These are phyloP conservation scores for Candida andamanensis DNA, from an alignment of 805 yeast species.

Conservation along the genomic window DNA sequence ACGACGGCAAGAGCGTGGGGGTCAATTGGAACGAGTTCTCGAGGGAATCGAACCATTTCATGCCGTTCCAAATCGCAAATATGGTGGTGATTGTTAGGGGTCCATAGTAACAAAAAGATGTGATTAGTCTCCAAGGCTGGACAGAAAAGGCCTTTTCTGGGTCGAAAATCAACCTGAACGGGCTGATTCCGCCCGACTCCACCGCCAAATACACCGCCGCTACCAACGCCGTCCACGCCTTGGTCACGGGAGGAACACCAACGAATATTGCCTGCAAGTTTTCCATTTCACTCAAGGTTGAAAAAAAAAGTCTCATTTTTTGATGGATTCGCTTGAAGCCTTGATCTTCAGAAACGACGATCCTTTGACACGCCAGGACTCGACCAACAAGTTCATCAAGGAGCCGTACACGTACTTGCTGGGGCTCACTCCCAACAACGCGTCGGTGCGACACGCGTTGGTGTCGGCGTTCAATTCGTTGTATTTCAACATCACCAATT, in stretches of 20 bases:
- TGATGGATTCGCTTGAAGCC: slow-evolving; percentile 1
- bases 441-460: slow-evolving; percentile 24
- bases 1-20: slow-evolving; percentile 19
- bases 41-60: slow-evolving; percentile 17
- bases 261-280: slow-evolving; percentile 8
- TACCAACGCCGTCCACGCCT: slow-evolving; percentile 25
- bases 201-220: slow-evolving; percentile 14
- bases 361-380: slow-evolving; percentile 9
- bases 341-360: slow-evolving; percentile 8
- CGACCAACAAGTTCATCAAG: slow-evolving; percentile 9
- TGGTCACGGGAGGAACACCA: slow-evolving; percentile 18
- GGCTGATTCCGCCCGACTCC: slow-evolving; percentile 16
- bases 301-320: not conserved
- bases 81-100: slow-evolving; percentile 9
- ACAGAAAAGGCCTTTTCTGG: slow-evolving; percentile 22
- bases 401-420: slow-evolving; percentile 29
- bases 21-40: slow-evolving; percentile 20
- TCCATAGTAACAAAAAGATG: slow-evolving; percentile 31
- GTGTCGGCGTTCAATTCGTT: slow-evolving; percentile 29
- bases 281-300: slow-evolving; percentile 7
- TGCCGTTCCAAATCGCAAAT: slow-evolving; percentile 10
- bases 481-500: slow-evolving; percentile 25
- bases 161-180: slow-evolving; percentile 17
- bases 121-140: slow-evolving; percentile 36
- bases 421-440: slow-evolving; percentile 29